phyloP scores from a whole-genome alignment of 257 asterid genomes.

The Penstemon davidsonii region DNA sequence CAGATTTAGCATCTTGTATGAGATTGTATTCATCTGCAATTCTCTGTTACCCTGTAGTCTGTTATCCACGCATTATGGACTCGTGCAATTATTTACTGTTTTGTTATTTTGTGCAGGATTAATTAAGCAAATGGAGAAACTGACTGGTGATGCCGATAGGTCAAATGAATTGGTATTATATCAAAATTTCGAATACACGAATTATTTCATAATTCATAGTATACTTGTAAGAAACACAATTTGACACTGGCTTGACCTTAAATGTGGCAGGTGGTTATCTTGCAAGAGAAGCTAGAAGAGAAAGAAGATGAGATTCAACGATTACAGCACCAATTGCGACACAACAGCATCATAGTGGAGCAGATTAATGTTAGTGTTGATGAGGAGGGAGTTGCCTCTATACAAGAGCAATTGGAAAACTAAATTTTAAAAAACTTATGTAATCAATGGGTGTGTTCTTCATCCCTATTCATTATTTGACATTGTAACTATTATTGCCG shows the following conservation, averaged over 20 bases:
- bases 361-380: constrained; percentile 32
- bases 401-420: constrained; percentile 39
- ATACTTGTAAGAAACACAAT: neutral
- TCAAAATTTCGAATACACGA: neutral
- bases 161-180: constrained; percentile 82
- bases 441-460: too few species aligned
- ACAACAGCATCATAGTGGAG: constrained; percentile 36
- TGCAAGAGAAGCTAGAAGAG: constrained; percentile 81
- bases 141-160: constrained; percentile 72
- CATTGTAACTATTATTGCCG: too few species aligned
- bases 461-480: too few species aligned
- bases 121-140: constrained; percentile 74
- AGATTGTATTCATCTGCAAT: neutral
- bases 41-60: neutral
- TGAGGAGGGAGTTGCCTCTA: constrained; percentile 35
- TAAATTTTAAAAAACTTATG: neutral
- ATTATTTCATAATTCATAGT: neutral
- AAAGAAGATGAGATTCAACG: constrained; percentile 59
- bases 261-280: constrained; percentile 56
- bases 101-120: constrained; percentile 55
- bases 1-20: neutral
- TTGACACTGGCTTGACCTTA: neutral
- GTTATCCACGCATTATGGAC: neutral
- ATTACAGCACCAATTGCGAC: constrained; percentile 48
- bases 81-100: neutral